Conservation (phyloP, 2,329 filamentous ascomycete species). For the Aspergillus fumigatiaffinis region DNA sequence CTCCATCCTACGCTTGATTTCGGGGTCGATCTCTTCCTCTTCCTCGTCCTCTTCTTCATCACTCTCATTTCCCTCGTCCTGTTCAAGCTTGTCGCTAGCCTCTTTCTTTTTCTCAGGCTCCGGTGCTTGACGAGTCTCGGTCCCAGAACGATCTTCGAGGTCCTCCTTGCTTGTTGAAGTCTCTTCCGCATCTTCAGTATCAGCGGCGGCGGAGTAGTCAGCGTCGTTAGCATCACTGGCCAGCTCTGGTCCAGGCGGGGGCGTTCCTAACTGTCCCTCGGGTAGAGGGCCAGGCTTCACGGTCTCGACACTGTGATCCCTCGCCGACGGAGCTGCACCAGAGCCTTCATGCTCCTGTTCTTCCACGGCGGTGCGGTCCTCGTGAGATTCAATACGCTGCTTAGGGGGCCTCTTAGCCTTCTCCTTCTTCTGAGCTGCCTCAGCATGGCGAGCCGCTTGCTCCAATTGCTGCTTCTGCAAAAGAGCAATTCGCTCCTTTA, state of each 20-base stretch:
- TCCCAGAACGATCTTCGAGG: constrained; percentile 54
- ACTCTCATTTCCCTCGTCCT: constrained; percentile 44
- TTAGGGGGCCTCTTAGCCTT: constrained; percentile 74
- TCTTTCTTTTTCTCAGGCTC: constrained; percentile 33
- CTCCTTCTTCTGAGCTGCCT: constrained; percentile 74
- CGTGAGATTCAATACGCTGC: constrained; percentile 55
- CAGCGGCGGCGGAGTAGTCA: constrained; percentile 60
- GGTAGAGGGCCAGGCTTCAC: constrained; percentile 33
- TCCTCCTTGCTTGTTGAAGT: constrained; percentile 70
- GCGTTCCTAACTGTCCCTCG: constrained; percentile 27
- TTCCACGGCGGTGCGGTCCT: constrained; percentile 21
- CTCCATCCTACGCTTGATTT: constrained; percentile 79
- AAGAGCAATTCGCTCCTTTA: constrained; percentile 93
- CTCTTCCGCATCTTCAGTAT: constrained; percentile 60
- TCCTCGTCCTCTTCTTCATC: constrained; percentile 68
- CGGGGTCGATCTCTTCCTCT: constrained; percentile 82
- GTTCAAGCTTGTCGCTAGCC: constrained; percentile 42
- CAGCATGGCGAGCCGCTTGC: constrained; percentile 76
- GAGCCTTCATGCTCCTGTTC: constrained; percentile 26
- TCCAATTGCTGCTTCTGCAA: constrained; percentile 92
- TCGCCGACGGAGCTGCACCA: constrained; percentile 30
- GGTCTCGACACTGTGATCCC: constrained; percentile 35
- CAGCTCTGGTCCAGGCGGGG: constrained; percentile 48
- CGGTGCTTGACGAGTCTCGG: constrained; percentile 16
- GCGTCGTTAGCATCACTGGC: constrained; percentile 63